A percentile compares a stretch with the other conserved stretches of the same genome.
Conservation (phyloP, 305 asterid species). For the Solanum aculeatissimum region DNA sequence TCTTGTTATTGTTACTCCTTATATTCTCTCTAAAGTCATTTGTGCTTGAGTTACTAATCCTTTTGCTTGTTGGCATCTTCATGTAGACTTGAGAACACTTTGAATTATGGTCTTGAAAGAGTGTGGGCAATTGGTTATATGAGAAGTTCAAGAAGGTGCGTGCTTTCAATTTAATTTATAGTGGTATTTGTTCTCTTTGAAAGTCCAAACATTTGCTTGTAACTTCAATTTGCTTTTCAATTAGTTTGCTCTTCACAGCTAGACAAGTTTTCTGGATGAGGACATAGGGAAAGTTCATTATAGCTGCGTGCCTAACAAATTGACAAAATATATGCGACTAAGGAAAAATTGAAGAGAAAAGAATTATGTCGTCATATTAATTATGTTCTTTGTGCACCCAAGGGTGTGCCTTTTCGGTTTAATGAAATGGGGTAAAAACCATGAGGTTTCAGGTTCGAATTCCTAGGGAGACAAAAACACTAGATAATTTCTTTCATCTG, state of each 20-base stretch:
- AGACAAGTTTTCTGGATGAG: background rate
- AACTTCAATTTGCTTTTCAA: background rate
- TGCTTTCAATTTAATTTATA: background rate
- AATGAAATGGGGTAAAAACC: background rate
- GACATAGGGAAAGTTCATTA: background rate
- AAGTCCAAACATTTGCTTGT: background rate
- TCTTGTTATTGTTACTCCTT: background rate
- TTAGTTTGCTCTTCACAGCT: background rate
- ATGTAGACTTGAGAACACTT: constrained; percentile 89
- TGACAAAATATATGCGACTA: background rate
- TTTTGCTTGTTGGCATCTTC: constrained; percentile 6
- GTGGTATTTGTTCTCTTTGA: background rate
- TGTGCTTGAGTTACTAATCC: background rate
- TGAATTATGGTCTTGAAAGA: constrained; percentile 97
- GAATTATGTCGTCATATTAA: background rate
- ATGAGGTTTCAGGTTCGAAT: background rate
- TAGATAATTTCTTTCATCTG: background rate
- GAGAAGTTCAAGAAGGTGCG: constrained; percentile 87
- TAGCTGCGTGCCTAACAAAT: background rate
- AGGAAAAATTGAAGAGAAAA: background rate
- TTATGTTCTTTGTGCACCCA: background rate
- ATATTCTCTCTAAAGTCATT: background rate
- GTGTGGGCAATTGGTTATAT: constrained; percentile 97
- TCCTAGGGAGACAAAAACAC: background rate
- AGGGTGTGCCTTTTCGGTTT: background rate